Evolutionary conservation across 2,329 filamentous ascomycete genomes (phyloP).

Genomic region (Epichloe festucae): DNA sequence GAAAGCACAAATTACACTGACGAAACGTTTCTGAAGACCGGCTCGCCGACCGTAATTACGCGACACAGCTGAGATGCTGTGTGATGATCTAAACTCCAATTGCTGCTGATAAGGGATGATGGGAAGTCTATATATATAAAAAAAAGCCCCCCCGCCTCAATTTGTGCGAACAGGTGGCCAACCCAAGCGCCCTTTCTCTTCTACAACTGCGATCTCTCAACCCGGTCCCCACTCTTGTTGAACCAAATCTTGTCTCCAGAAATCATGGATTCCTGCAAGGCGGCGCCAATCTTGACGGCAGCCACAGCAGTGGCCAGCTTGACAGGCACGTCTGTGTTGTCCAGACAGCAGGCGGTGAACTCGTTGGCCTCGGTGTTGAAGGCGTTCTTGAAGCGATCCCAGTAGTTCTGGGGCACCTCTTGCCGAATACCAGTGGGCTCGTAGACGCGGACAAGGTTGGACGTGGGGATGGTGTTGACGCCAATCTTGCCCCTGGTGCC

Average conservation of each 20-base stretch:
- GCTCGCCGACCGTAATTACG: background rate
- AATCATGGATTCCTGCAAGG: constrained; percentile 43
- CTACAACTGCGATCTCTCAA: constrained; percentile 4
- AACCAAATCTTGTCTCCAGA: constrained; percentile 45
- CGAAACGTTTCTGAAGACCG: background rate
- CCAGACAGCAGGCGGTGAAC: constrained; percentile 46
- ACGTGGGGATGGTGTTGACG: constrained; percentile 44
- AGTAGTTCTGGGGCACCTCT: constrained; percentile 50
- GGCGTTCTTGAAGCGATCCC: constrained; percentile 47
- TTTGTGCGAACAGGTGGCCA: background rate
- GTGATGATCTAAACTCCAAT: background rate
- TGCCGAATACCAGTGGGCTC: constrained; percentile 33
- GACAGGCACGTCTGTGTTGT: constrained; percentile 41
- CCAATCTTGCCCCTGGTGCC: constrained; percentile 51
- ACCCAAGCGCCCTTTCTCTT: background rate
- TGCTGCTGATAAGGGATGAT: background rate
- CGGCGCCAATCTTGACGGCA: constrained; percentile 46
- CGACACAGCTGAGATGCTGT: too few species aligned
- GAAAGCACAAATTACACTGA: too few species aligned
- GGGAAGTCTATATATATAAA: background rate
- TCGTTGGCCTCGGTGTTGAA: constrained; percentile 53
- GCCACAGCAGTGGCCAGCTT: constrained; percentile 43
- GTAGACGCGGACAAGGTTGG: constrained; percentile 42
- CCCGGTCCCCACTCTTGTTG: constrained; percentile 22
- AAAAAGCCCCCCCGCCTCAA: background rate